These are phyloP conservation scores for Theileria equi DNA, from an alignment of 169 alveolate species.

Conservation along the genomic window DNA sequence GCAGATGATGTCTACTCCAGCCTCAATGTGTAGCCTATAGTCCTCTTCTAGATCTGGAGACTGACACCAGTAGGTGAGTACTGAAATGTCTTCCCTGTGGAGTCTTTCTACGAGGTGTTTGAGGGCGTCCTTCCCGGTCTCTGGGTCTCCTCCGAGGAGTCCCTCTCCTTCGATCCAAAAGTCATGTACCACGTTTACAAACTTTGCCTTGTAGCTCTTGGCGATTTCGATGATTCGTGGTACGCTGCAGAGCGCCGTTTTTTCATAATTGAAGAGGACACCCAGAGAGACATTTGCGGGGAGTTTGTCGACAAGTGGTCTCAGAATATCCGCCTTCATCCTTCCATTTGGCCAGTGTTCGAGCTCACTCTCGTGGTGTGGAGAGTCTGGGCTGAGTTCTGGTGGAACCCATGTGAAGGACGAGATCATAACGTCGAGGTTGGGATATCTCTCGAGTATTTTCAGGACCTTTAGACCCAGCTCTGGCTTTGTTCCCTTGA, in stretches of 20 bases:
- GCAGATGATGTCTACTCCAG: slow-evolving; percentile 42
- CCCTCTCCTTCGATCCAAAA: slow-evolving; percentile 40
- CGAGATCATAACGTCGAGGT: slow-evolving; percentile 36
- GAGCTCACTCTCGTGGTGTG: slow-evolving; percentile 3
- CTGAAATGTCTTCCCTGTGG: slow-evolving; percentile 19
- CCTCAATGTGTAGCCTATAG: slow-evolving; percentile 2
- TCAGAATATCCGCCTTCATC: slow-evolving; percentile 37
- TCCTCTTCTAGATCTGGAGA: slow-evolving; percentile 28
- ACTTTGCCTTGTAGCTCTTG: slow-evolving; percentile 21
- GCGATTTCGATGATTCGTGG: slow-evolving; percentile 33
- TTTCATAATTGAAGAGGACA: slow-evolving; percentile 30
- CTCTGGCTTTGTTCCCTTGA: slow-evolving; percentile 43
- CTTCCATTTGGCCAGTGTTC: no score
- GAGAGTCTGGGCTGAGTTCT: slow-evolving; percentile 2
- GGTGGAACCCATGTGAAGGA: slow-evolving; percentile 59
- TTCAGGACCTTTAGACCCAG: slow-evolving; percentile 44
- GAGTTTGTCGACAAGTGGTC: slow-evolving; percentile 30
- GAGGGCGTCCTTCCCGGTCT: slow-evolving; percentile 18
- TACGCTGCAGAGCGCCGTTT: slow-evolving; percentile 26
- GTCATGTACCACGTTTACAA: slow-evolving; percentile 28
- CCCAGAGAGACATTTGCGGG: slow-evolving; percentile 27
- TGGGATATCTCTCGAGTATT: slow-evolving; percentile 11
- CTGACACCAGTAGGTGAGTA: slow-evolving; percentile 28
- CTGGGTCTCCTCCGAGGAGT: slow-evolving; percentile 11
- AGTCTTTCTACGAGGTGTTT: slow-evolving; percentile 16